Base-by-base conservation (phyloP, 2,329 filamentous ascomycete genomes). In the Chaetomium sp. region DNA sequence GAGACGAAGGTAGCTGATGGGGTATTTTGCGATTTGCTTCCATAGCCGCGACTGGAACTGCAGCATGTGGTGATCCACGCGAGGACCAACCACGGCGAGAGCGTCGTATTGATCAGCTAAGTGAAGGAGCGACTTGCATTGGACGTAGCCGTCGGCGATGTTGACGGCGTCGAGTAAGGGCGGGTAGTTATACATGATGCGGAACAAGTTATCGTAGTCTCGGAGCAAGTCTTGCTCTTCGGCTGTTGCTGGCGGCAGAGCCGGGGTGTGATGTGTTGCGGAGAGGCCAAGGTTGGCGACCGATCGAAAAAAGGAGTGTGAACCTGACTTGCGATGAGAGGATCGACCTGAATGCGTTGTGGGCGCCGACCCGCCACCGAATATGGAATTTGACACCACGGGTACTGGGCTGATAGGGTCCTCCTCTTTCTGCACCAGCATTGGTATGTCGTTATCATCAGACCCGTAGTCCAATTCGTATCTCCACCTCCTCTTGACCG, bases 21-120 rank as follows among this genome's bases (percentile, higher is more conserved):
- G 91, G 68, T 96, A 96, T 72, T 96, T 96, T 52, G 91, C 91
- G 60, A 96, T 95, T 71, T 96, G 92, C 71, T 94, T 95, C 87
- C 91, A 96, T 2, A 97, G 79, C 1, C 90, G 82, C 27, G 87
- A 88, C 65, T 94, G 90, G 69, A 96, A 97, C 64, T 94, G 89
- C 12, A 97, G 77, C 11, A 97, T 79, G 70, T 97, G 92, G 73
- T 97, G 91, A 71, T 96, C 92, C 45, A 96, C 88, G 40, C 92
- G 83, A 1, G 89, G 89, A 0, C 91, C 91, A 7, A 95, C 90
- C 12, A 96, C 90, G 35, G 85, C 79, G 10, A 96, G 79, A 11
- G 91, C 90, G 69, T 96, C 91, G 74, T 96, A 96, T 76, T 94
- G 89, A 71, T 96, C 91, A n/a, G 91, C 92, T 14, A 96, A 79